These are phyloP conservation scores for Anisodus acutangulus DNA, from an alignment of 257 asterid genomes.

Conservation along the genomic window DNA sequence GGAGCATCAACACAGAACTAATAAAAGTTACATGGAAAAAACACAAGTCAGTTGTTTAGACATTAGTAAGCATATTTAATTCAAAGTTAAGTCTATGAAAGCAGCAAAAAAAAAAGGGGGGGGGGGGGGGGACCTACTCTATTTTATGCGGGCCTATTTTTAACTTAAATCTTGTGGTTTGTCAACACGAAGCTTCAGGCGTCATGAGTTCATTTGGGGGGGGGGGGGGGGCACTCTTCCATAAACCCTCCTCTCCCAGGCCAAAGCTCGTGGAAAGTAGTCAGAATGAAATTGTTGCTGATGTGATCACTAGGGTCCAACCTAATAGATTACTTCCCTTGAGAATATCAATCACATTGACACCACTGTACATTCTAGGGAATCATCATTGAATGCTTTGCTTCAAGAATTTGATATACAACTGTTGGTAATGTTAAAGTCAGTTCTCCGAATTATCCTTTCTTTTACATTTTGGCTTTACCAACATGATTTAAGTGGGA, in stretches of 20 bases:
- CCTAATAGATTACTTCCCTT: background rate
- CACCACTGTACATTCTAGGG: background rate
- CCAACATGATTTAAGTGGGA: background rate
- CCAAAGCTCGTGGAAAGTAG: conserved; percentile 12
- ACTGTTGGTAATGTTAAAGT: background rate
- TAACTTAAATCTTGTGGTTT: too few relatives aligned
- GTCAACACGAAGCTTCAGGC: too few relatives aligned
- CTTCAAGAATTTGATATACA: background rate
- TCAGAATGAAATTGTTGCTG: background rate
- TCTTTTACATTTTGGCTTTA: background rate
- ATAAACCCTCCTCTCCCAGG: background rate
- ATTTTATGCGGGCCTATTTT: too few relatives aligned
- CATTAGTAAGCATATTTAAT: conserved; percentile 5
- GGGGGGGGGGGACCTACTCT: background rate
- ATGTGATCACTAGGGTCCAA: background rate
- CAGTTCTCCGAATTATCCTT: background rate
- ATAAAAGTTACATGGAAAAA: background rate
- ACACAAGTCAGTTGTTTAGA: background rate
- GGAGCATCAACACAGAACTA: background rate
- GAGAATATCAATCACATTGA: background rate
- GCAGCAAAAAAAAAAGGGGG: background rate
- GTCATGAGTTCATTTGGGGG: background rate
- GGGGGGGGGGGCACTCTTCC: background rate
- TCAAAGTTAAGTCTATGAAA: background rate
- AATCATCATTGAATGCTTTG: background rate